These are phyloP conservation scores for Voacanga thouarsii DNA, from an alignment of 257 asterid genomes.

Conservation along the genomic window DNA sequence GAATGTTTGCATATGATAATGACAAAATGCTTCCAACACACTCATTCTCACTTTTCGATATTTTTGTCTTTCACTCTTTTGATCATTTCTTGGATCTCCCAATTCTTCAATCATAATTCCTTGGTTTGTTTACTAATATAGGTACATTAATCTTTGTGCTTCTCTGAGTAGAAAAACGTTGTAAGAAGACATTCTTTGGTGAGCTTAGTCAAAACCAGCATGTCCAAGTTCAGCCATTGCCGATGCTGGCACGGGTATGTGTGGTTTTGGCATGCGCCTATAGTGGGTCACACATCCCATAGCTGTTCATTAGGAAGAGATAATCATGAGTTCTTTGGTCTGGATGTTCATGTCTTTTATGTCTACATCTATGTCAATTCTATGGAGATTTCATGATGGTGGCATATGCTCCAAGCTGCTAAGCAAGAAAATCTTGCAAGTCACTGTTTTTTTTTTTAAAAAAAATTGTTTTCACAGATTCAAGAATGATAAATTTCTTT, in stretches of 20 bases:
- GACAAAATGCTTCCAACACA: conserved; percentile 36
- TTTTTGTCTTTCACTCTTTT: conserved; percentile 44
- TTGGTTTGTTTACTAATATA: conserved; percentile 11
- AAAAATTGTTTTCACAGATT: too few species aligned
- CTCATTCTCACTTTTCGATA: conserved; percentile 42
- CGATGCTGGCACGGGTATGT: conserved; percentile 17
- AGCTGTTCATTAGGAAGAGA: conserved; percentile 1
- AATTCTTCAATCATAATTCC: conserved; percentile 34
- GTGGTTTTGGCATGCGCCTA: conserved; percentile 41
- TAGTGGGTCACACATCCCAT: conserved; percentile 24
- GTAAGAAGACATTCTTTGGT: conserved; percentile 10
- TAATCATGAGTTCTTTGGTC: not conserved
- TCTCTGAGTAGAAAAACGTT: not conserved
- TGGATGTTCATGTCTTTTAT: not conserved
- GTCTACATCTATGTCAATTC: not conserved
- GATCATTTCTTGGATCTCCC: conserved; percentile 44
- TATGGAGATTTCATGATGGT: conserved; percentile 15
- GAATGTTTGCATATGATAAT: conserved; percentile 3
- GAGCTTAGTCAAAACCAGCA: conserved; percentile 31
- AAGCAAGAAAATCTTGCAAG: not conserved
- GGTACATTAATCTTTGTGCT: conserved; percentile 5
- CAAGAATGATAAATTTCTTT: too few species aligned
- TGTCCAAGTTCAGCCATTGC: conserved; percentile 32
- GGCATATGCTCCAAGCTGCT: conserved; percentile 12
- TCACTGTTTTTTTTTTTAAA: not conserved